Conservation (phyloP, 108 stramenopile genomes). For the Conticribra guillardii region DNA sequence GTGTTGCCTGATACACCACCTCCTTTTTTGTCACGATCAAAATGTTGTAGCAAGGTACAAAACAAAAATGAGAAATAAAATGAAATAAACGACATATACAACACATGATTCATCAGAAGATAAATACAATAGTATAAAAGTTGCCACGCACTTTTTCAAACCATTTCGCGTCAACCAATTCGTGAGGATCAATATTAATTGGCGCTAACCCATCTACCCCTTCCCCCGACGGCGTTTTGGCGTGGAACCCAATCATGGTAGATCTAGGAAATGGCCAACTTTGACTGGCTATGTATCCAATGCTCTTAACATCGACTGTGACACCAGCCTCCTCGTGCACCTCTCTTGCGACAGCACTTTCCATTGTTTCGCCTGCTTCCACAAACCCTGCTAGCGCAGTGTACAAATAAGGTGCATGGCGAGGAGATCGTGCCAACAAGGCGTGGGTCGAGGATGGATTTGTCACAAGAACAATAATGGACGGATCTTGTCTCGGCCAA, state of each 20-base stretch:
- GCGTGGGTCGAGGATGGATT: constrained; percentile 52
- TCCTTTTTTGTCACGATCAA: constrained; percentile 27
- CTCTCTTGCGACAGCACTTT: constrained; percentile 74
- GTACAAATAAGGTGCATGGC: constrained; percentile 72
- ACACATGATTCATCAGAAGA: neutral
- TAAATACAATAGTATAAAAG: neutral
- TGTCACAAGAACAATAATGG: constrained; percentile 72
- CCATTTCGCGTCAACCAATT: constrained; percentile 75
- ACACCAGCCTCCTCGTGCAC: constrained; percentile 75
- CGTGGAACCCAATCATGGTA: constrained; percentile 78
- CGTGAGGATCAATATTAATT: constrained; percentile 65
- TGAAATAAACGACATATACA: no score
- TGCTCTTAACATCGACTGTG: constrained; percentile 48
- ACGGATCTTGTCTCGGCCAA: constrained; percentile 87
- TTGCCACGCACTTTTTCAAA: constrained; percentile 35
- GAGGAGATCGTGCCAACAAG: constrained; percentile 69
- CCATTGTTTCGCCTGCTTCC: constrained; percentile 88
- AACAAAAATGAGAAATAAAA: no score
- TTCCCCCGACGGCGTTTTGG: constrained; percentile 28
- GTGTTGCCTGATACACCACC: constrained; percentile 57
- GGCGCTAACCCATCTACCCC: constrained; percentile 37
- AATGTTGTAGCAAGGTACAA: no score
- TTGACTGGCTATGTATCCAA: constrained; percentile 71
- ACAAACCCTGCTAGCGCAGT: constrained; percentile 88
- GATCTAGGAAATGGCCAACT: constrained; percentile 89